Evolutionary conservation across 129 eudicot genomes (phyloP).

Genomic region (Chrysanthemum makinoi): DNA sequence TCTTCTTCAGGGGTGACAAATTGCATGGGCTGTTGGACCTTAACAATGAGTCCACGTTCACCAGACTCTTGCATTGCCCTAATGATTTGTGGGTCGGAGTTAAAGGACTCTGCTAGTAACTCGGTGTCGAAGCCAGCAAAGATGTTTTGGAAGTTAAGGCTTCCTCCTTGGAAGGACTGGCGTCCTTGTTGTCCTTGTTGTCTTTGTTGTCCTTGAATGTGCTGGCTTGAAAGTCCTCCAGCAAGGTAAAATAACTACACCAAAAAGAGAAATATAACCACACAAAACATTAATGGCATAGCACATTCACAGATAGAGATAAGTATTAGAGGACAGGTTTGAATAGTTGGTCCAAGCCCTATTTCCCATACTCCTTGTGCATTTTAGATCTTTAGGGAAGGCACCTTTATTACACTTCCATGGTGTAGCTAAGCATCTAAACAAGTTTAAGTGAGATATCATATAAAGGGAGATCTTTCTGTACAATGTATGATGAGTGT

Average conservation of each 20-base stretch:
- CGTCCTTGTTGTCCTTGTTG: background rate
- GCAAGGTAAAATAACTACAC: conserved; percentile 58
- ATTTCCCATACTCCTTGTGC: too few relatives aligned
- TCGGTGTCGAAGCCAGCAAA: conserved; percentile 47
- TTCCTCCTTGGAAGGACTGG: conserved; percentile 12
- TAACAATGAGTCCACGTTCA: conserved; percentile 49
- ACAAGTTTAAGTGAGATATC: too few relatives aligned
- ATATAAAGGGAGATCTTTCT: too few relatives aligned
- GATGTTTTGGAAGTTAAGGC: conserved; percentile 44
- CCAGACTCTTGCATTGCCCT: conserved; percentile 43
- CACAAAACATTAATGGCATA: too few relatives aligned
- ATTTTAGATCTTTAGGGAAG: too few relatives aligned
- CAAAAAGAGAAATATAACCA: background rate
- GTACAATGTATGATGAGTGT: background rate
- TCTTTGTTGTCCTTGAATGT: conserved; percentile 24
- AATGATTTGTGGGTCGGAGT: conserved; percentile 36
- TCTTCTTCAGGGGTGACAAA: conserved; percentile 51
- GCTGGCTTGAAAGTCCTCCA: conserved; percentile 45
- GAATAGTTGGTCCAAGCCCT: too few relatives aligned
- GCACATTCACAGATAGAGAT: too few relatives aligned
- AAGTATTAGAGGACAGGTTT: too few relatives aligned
- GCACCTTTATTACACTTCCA: too few relatives aligned
- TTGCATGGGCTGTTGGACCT: conserved; percentile 39
- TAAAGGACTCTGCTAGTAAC: conserved; percentile 64
- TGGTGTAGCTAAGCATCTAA: too few relatives aligned